phyloP scores from a whole-genome alignment of 2,329 filamentous ascomycete species.

The Fusarium sp. region DNA sequence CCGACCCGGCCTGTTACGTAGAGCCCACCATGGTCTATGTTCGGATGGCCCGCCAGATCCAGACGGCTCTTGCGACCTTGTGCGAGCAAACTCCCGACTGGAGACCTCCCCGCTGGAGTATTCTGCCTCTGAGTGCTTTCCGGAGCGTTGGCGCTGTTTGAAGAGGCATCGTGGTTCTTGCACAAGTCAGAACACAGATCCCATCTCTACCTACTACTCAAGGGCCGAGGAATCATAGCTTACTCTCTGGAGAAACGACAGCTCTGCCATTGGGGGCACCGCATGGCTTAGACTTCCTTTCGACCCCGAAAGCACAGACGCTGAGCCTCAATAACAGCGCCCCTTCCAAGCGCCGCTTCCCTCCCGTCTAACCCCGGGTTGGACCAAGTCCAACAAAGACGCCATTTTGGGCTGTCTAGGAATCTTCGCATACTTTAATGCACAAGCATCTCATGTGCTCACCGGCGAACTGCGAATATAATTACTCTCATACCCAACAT shows the following conservation, averaged over 20 bases:
- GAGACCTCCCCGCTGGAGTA: slow-evolving; percentile 52
- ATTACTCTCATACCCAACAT: slow-evolving; percentile 21
- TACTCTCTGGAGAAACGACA: neutral
- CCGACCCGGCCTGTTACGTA: slow-evolving; percentile 47
- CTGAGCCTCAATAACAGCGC: slow-evolving; percentile 2
- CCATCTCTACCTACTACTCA: neutral
- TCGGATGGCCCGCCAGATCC: slow-evolving; percentile 53
- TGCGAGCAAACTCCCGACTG: slow-evolving; percentile 47
- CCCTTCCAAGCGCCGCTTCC: slow-evolving; percentile 14
- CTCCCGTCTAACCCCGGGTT: neutral
- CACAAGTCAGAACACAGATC: neutral
- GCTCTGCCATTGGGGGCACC: neutral
- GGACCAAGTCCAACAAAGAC: slow-evolving; percentile 3
- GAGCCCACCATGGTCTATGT: slow-evolving; percentile 48
- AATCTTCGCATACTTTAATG: neutral
- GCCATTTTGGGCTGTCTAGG: slow-evolving; percentile 25
- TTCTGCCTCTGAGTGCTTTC: slow-evolving; percentile 49
- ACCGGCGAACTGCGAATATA: slow-evolving; percentile 8
- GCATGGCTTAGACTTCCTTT: slow-evolving; percentile 1
- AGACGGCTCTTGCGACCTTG: slow-evolving; percentile 51
- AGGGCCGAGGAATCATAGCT: neutral
- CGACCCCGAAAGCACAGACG: slow-evolving; percentile 15
- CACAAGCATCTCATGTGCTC: slow-evolving; percentile 4
- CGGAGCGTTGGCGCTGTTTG: slow-evolving; percentile 24
- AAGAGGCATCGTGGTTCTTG: neutral